These are phyloP conservation scores for Phialemoniopsis sp. DNA, from an alignment of 2,329 filamentous ascomycete species.

Conservation along the genomic window DNA sequence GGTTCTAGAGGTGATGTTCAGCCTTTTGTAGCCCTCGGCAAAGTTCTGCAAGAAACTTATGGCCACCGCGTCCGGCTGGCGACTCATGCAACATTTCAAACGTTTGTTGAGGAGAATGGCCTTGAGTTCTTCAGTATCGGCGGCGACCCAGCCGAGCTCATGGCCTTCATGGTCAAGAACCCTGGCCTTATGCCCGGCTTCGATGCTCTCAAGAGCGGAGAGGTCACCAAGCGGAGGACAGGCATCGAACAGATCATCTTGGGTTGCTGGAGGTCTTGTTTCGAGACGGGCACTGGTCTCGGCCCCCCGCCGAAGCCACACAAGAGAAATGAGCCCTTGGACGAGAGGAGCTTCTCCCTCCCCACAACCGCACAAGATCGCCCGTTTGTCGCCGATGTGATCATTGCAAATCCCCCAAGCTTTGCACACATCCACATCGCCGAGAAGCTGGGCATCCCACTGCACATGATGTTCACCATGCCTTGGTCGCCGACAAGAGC, in stretches of 20 bases:
- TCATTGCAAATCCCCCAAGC: slow-evolving; percentile 75
- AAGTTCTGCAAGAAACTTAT: slow-evolving; percentile 58
- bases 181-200: slow-evolving; percentile 81
- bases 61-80: slow-evolving; percentile 71
- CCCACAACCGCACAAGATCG: slow-evolving; percentile 35
- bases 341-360: slow-evolving; percentile 35
- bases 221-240: slow-evolving; percentile 68
- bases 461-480: slow-evolving; percentile 94
- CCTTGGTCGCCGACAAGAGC: slow-evolving; percentile 83
- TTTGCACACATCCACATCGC: slow-evolving; percentile 74
- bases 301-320: slow-evolving; percentile 2
- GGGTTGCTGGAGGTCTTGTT: slow-evolving; percentile 83
- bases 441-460: slow-evolving; percentile 68
- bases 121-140: slow-evolving; percentile 75
- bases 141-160: slow-evolving; percentile 71
- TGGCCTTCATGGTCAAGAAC: slow-evolving; percentile 91
- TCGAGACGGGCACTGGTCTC: slow-evolving; percentile 45
- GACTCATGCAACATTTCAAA: slow-evolving; percentile 65
- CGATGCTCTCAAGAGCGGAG: slow-evolving; percentile 70
- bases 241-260: slow-evolving; percentile 77
- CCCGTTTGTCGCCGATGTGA: slow-evolving; percentile 80
- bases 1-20: slow-evolving; percentile 74
- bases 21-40: slow-evolving; percentile 68
- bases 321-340: slow-evolving; percentile 32
- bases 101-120: slow-evolving; percentile 65